These are phyloP conservation scores for Spirogloea muscicola DNA, from an alignment of 139 green algal species.

Conservation along the genomic window DNA sequence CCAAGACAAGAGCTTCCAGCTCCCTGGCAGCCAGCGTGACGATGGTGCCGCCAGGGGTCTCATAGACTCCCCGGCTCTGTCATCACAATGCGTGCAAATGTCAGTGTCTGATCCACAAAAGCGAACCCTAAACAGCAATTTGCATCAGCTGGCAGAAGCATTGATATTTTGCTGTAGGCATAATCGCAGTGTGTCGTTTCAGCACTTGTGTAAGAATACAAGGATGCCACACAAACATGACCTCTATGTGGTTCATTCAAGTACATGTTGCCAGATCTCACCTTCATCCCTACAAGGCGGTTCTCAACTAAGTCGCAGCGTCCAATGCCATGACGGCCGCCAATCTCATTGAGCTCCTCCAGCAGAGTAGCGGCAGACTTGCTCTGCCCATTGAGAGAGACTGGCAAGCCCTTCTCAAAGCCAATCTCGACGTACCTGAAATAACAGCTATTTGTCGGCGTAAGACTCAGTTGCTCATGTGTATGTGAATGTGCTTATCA, in stretches of 20 bases:
- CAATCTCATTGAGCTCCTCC: conserved; percentile 86
- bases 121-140: too few relatives aligned
- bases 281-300: conserved; percentile 90
- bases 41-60: conserved; percentile 96
- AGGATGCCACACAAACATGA: too few relatives aligned
- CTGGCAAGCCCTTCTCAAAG: conserved; percentile 93
- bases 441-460: too few relatives aligned
- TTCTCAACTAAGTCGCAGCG: conserved; percentile 96
- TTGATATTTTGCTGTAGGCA: too few relatives aligned
- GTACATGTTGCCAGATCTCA: not conserved
- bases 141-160: too few relatives aligned
- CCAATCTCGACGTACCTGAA: conserved; percentile 91
- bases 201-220: too few relatives aligned
- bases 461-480: too few relatives aligned
- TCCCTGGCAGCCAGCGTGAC: conserved; percentile 65
- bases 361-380: conserved; percentile 87
- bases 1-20: conserved; percentile 41
- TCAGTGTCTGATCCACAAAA: too few relatives aligned
- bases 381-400: conserved; percentile 82
- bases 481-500: too few relatives aligned
- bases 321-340: conserved; percentile 69
- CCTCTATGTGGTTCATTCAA: too few relatives aligned
- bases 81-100: conserved; percentile 16
- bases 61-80: conserved; percentile 91
- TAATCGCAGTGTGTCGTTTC: too few relatives aligned